These are phyloP conservation scores for Colletotrichum lini DNA, from an alignment of 2,329 filamentous ascomycete genomes.

Conservation along the genomic window DNA sequence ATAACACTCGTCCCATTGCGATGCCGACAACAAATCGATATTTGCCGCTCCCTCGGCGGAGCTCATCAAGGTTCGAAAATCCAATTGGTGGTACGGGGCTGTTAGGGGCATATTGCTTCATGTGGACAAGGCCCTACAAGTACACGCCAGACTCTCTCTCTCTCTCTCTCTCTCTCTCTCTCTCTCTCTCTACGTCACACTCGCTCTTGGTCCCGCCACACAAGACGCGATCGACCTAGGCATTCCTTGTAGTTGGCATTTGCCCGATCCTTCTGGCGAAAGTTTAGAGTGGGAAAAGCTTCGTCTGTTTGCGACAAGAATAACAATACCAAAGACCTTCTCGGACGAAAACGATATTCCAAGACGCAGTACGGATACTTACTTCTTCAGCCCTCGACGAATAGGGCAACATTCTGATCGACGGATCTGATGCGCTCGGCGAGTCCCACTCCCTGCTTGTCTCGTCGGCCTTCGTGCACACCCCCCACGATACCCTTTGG, in stretches of 20 bases:
- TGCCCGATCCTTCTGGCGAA: constrained; percentile 18
- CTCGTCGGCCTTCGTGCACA: constrained; percentile 20
- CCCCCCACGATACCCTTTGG: too few relatives aligned
- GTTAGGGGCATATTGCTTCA: background rate
- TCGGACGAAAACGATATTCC: constrained; percentile 27
- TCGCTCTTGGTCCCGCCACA: constrained; percentile 15
- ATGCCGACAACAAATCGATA: background rate
- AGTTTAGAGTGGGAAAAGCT: constrained; percentile 5
- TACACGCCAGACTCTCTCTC: background rate
- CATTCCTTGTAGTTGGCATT: background rate
- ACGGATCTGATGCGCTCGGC: constrained; percentile 27
- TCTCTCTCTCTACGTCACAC: constrained; percentile 20
- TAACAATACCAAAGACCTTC: background rate
- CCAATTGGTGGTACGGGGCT: background rate
- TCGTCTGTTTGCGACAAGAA: constrained; percentile 35
- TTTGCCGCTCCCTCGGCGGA: background rate
- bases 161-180: background rate
- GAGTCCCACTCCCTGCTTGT: constrained; percentile 24
- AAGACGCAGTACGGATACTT: background rate
- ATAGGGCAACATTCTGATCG: background rate
- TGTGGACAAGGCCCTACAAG: background rate
- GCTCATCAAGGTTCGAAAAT: background rate
- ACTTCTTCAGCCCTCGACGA: background rate
- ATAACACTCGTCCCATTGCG: background rate
- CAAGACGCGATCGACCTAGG: constrained; percentile 25